Evolutionary conservation across 305 asterid species (phyloP), one percentile per base, ranked within the genome.

Genomic region (Solanum hybrid): DNA sequence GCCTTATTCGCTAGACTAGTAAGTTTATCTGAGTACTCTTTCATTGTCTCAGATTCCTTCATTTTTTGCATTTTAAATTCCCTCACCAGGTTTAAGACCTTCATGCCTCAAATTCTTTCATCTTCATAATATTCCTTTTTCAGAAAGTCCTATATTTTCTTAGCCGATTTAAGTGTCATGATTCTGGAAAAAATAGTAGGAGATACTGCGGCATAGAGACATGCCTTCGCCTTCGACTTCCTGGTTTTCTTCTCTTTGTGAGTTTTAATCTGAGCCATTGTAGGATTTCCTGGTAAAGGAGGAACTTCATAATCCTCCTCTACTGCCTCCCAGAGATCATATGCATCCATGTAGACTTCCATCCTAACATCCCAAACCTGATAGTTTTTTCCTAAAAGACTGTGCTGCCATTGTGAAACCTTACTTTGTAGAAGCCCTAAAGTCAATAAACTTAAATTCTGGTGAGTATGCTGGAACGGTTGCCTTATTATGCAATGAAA

Each of bases 381-480:
- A 2, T 57, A 18, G 69, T 2, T 57, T 57, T 20, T 95, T 96
- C 91, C 64, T 95, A 12, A 91, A 92, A 92, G 90, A 93, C 28
- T 93, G 96, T 90, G 93, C 94, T 51, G 89, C 90, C 85, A 94
- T 89, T 89, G 92, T 95, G 87, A 93, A 90, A 86, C 90, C 91
- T 86, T 90, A 87, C 88, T 91, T 97, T 89, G 93, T 71, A 78
- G 93, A 92, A 89, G 94, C 95, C 20, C 93, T 94, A 90, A 89
- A 92, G 90, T 88, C 67, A 76, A 92, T 92, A 95, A 91, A 89
- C 90, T 91, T 95, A 33, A 92, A 92, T 37, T 57, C 92, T 88
- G 91, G 91, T 86, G 95, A 94, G 84, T 94, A 92, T 93, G 93
- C 93, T 87, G 95, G 93, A 77, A 91, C 93, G 81, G 93, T 94